A percentile compares a stretch with the other conserved stretches of the same genome.
Conservation (phyloP, 73 alveolate species). For the Stentor roeselii region DNA sequence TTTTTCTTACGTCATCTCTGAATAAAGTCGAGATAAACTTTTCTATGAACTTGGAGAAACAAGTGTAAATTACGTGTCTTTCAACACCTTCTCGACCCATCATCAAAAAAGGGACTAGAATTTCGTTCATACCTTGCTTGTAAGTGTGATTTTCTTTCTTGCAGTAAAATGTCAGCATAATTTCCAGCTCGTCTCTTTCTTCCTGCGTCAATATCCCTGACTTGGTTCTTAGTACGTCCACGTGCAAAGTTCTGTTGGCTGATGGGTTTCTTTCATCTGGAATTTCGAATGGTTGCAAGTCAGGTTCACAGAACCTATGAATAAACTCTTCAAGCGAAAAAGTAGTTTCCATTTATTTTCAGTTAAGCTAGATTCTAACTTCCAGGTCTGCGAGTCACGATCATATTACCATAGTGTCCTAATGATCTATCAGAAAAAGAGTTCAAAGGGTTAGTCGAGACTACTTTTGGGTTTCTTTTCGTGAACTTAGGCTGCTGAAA, state of each 20-base stretch:
- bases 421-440: neutral
- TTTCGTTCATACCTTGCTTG: constrained; percentile 83
- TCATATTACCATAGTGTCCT: neutral
- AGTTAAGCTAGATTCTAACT: too few relatives aligned
- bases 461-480: constrained; percentile 10
- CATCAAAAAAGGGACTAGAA: constrained; percentile 57
- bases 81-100: constrained; percentile 19
- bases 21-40: constrained; percentile 28
- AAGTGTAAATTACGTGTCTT: constrained; percentile 13
- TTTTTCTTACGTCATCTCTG: constrained; percentile 20
- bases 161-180: constrained; percentile 61
- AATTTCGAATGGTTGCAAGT: too few relatives aligned
- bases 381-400: too few relatives aligned
- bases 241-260: constrained; percentile 25
- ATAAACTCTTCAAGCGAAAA: too few relatives aligned
- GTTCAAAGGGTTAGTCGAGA: neutral
- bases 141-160: constrained; percentile 48
- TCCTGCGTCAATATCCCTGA: constrained; percentile 25
- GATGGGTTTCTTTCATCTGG: too few relatives aligned
- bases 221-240: constrained; percentile 38
- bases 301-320: too few relatives aligned
- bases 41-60: constrained; percentile 31
- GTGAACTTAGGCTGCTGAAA: constrained; percentile 24
- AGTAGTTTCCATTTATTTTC: too few relatives aligned
- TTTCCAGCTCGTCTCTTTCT: constrained; percentile 44